Conservation (phyloP, 1,284 basidiomycete genomes). For the Golubevia pallescens region DNA sequence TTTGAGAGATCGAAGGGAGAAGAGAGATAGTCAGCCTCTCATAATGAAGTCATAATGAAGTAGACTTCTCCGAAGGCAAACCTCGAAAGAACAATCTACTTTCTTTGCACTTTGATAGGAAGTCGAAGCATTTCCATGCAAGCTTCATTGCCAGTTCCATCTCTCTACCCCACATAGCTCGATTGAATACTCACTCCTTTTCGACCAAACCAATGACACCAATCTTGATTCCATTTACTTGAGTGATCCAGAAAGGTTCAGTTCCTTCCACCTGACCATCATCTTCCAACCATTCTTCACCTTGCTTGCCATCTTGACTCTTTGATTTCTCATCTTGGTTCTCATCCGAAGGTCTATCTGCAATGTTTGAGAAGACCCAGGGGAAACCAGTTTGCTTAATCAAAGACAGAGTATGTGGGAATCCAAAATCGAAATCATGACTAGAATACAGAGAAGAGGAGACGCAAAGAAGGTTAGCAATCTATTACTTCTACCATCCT, state of each 20-base stretch:
- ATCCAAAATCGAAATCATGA: constrained; percentile 66
- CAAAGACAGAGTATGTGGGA: constrained; percentile 22
- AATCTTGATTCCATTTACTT: constrained; percentile 74
- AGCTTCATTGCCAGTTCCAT: too few relatives aligned
- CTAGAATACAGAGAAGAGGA: constrained; percentile 69
- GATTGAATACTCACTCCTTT: constrained; percentile 69
- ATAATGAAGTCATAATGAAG: not conserved
- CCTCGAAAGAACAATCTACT: too few relatives aligned
- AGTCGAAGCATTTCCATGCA: constrained; percentile 2
- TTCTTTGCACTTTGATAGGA: not conserved
- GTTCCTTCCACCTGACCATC: constrained; percentile 38
- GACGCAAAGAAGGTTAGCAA: too few relatives aligned
- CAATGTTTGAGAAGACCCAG: constrained; percentile 29
- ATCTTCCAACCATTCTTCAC: constrained; percentile 69
- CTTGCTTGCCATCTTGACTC: constrained; percentile 67
- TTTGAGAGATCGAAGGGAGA: constrained; percentile 35
- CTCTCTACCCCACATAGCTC: not conserved
- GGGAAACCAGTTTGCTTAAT: constrained; percentile 24
- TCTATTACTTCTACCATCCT: too few relatives aligned
- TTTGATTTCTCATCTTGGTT: constrained; percentile 73
- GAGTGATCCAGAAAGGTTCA: constrained; percentile 70
- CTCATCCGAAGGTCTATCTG: constrained; percentile 78
- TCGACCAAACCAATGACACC: constrained; percentile 84
- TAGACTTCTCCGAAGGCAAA: not conserved
- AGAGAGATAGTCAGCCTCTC: constrained; percentile 1